Evolutionary conservation across 306 rosid genomes (phyloP).

Genomic region (Gillenia trifoliata): DNA sequence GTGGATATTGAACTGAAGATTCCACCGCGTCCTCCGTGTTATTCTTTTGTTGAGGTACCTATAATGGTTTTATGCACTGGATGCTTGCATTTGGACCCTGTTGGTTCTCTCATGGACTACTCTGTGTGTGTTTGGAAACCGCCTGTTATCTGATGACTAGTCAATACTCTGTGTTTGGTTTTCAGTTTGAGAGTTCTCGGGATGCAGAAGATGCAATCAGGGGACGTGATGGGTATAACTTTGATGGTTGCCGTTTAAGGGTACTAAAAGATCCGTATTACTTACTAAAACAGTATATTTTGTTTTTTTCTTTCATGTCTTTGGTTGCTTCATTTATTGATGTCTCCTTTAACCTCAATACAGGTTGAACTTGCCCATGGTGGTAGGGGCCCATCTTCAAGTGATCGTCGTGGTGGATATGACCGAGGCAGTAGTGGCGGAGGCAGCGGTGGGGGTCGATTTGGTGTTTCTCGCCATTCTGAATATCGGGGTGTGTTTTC

Average conservation of each 20-base stretch:
- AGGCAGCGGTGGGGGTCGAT: constrained; percentile 57
- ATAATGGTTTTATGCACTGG: neutral
- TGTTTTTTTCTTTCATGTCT: neutral
- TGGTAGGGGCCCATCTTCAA: constrained; percentile 90
- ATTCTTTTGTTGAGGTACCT: constrained; percentile 94
- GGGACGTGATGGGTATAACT: constrained; percentile 96
- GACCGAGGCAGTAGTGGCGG: constrained; percentile 48
- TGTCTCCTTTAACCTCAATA: constrained; percentile 18
- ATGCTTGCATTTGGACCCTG: neutral
- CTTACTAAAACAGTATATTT: neutral
- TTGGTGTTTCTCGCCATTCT: constrained; percentile 90
- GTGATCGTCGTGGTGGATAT: constrained; percentile 85
- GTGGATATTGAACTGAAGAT: constrained; percentile 90
- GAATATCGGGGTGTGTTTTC: constrained; percentile 73
- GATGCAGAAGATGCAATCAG: constrained; percentile 97
- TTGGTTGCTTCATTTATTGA: neutral
- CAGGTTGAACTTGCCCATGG: constrained; percentile 99
- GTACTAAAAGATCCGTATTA: constrained; percentile 31
- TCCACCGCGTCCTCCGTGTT: constrained; percentile 97
- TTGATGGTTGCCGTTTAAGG: constrained; percentile 96
- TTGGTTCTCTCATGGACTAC: neutral
- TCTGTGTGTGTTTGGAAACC: neutral
- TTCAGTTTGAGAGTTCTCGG: constrained; percentile 87
- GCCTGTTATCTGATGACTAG: neutral
- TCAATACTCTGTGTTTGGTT: constrained; percentile 11